These are phyloP conservation scores for Dothideomycetes sp. DNA, from an alignment of 2,329 filamentous ascomycete genomes.

Conservation along the genomic window DNA sequence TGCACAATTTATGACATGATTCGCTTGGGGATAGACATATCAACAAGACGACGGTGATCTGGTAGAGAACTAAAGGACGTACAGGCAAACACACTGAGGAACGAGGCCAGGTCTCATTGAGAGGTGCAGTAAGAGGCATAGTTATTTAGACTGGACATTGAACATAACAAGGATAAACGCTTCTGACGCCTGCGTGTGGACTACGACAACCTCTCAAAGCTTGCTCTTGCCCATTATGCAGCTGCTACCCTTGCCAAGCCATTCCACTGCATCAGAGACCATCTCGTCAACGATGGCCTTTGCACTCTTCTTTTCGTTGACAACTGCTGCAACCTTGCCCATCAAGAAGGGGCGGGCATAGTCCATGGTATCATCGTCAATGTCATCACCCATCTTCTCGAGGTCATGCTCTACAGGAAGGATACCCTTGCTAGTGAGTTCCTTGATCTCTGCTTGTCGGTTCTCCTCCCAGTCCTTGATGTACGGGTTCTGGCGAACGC, in stretches of 20 bases:
- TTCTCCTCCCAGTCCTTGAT: conserved; percentile 95
- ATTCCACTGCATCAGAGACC: conserved; percentile 56
- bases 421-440: conserved; percentile 76
- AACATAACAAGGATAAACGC: too few relatives aligned
- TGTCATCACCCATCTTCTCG: conserved; percentile 59
- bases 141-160: too few relatives aligned
- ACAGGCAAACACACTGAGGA: too few relatives aligned
- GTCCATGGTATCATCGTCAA: conserved; percentile 78
- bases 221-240: conserved; percentile 23
- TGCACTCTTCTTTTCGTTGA: conserved; percentile 83
- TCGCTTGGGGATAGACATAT: too few relatives aligned
- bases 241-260: conserved; percentile 17
- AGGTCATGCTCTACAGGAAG: conserved; percentile 93
- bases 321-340: conserved; percentile 92
- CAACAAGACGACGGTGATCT: too few relatives aligned
- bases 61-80: too few relatives aligned
- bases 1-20: too few relatives aligned
- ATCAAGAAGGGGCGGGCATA: conserved; percentile 86
- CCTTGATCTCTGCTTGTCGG: conserved; percentile 79
- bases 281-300: conserved; percentile 93
- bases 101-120: too few relatives aligned
- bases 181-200: too few relatives aligned
- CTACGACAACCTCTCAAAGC: conserved; percentile 13
- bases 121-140: too few relatives aligned
- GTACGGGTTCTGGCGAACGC: conserved; percentile 87